A percentile compares a stretch with the other conserved stretches of the same genome.
Conservation (phyloP, 495 filamentous ascomycete genomes). For the Lophiotrema nucula region DNA sequence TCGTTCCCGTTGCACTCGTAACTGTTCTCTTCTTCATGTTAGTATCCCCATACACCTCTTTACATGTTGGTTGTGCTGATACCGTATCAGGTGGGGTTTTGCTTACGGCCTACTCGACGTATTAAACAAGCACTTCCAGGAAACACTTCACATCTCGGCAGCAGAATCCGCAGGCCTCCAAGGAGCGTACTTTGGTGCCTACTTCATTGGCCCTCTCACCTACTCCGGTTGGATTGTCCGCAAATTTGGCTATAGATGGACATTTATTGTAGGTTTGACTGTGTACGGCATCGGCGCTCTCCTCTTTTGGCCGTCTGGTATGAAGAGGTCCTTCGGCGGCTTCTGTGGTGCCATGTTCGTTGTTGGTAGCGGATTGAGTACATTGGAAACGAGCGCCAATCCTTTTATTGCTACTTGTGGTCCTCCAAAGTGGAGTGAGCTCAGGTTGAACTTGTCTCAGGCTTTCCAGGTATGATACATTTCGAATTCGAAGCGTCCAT, state of each 20-base stretch:
- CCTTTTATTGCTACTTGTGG: constrained; percentile 69
- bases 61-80: neutral
- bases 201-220: constrained; percentile 64
- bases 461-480: constrained; percentile 50
- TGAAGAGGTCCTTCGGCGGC: constrained; percentile 63
- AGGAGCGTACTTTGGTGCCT: constrained; percentile 55
- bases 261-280: constrained; percentile 56
- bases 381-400: constrained; percentile 72
- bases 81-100: constrained; percentile 56
- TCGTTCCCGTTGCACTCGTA: constrained; percentile 13
- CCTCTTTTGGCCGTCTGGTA: constrained; percentile 58
- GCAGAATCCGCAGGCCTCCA: constrained; percentile 47
- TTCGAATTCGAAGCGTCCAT: neutral
- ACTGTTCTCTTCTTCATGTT: constrained; percentile 10
- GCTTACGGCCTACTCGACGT: constrained; percentile 40
- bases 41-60: neutral
- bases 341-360: constrained; percentile 71
- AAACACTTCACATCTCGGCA: constrained; percentile 46
- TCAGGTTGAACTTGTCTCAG: constrained; percentile 67
- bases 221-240: constrained; percentile 65
- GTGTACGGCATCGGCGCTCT: constrained; percentile 64
- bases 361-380: constrained; percentile 65
- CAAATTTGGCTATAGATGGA: constrained; percentile 60
- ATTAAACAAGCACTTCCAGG: constrained; percentile 57
- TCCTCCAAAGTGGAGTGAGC: constrained; percentile 64